phyloP scores from a whole-genome alignment of 768 basidiomycete species.

The Lentinus brumalis region DNA sequence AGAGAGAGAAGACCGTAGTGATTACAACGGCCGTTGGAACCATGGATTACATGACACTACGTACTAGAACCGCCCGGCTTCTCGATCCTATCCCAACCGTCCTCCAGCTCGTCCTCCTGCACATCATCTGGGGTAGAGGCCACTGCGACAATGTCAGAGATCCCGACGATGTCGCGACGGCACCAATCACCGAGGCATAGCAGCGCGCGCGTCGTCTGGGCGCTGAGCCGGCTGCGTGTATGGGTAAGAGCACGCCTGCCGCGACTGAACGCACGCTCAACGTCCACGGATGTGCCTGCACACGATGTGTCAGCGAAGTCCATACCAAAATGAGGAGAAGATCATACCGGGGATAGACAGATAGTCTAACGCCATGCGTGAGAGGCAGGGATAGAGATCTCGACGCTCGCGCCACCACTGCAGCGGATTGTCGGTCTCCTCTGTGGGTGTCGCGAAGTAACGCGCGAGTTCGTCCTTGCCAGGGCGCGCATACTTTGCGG shows the following conservation, averaged over 20 bases:
- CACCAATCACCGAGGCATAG: not conserved
- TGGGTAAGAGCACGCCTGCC: constrained; percentile 14
- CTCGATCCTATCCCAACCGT: not conserved
- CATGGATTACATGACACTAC: no score
- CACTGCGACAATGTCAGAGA: not conserved
- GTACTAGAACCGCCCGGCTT: no score
- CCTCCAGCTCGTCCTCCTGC: not conserved
- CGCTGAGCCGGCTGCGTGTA: constrained; percentile 1
- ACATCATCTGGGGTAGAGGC: not conserved
- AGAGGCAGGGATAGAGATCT: constrained; percentile 29
- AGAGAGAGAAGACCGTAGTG: no score
- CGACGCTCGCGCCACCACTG: constrained; percentile 35
- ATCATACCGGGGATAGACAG: not conserved
- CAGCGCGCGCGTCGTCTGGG: constrained; percentile 19
- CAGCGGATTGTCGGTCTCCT: constrained; percentile 28
- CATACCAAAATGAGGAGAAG: no score
- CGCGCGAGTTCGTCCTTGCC: no score
- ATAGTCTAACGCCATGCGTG: not conserved
- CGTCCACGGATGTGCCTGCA: constrained; percentile 16
- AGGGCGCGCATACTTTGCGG: no score
- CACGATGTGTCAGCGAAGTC: no score
- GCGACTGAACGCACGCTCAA: constrained; percentile 16
- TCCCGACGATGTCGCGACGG: not conserved
- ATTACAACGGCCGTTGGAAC: no score
- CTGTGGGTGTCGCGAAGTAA: no score